Conservation (phyloP, 2,329 filamentous ascomycete species). For the Aspergillus caelatus region DNA sequence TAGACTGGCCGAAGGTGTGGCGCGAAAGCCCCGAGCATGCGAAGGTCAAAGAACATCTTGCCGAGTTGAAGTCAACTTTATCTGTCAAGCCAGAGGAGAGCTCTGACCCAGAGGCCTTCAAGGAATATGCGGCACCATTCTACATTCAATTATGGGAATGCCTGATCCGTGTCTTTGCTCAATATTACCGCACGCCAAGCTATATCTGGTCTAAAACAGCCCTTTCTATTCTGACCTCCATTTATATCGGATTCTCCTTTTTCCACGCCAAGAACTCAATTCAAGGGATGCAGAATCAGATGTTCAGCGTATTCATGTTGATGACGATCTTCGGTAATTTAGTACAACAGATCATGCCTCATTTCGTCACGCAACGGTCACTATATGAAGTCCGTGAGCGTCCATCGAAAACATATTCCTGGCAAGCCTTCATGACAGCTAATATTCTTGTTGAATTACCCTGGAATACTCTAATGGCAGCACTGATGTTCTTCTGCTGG, state of each 20-base stretch:
- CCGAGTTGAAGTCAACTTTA: conserved; percentile 50
- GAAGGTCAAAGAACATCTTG: conserved; percentile 59
- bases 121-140: conserved; percentile 80
- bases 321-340: conserved; percentile 72
- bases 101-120: conserved; percentile 60
- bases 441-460: conserved; percentile 73
- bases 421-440: conserved; percentile 70
- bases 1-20: conserved; percentile 68
- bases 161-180: conserved; percentile 76
- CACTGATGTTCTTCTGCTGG: conserved; percentile 67
- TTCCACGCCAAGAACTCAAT: conserved; percentile 72
- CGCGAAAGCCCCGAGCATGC: conserved; percentile 59
- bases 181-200: conserved; percentile 86
- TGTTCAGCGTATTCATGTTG: conserved; percentile 86
- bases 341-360: conserved; percentile 58
- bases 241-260: conserved; percentile 85
- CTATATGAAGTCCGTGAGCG: conserved; percentile 63
- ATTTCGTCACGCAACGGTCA: conserved; percentile 59
- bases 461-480: conserved; percentile 62
- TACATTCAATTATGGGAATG: conserved; percentile 67
- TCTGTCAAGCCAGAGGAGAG: conserved; percentile 41
- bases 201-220: conserved; percentile 84
- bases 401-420: conserved; percentile 71
- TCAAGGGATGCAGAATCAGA: conserved; percentile 84
- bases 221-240: conserved; percentile 65